Base-by-base conservation (phyloP, 2,329 filamentous ascomycete species). In the Ceratocystis huliohia region DNA sequence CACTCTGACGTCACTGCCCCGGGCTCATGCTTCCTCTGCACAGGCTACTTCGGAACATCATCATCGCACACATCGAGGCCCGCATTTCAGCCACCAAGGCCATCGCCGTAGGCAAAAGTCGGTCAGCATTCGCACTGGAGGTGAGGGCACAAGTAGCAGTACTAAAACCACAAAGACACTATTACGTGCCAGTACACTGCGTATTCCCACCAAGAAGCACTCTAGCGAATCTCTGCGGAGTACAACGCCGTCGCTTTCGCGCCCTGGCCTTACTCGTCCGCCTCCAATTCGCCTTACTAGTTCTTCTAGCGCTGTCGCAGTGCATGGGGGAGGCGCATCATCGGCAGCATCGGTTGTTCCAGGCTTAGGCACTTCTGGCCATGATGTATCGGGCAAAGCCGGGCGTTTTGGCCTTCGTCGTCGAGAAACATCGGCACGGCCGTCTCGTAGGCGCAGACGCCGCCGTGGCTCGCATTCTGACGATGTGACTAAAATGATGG, bases 401-500 rank as follows among this genome's bases (percentile, higher is more conserved):
- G 65, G 64, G 22, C 80, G 84, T 20, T 89, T 88, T 72, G 76
- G 78, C 69, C 75, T 85, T 71, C 76, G 81, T 70, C 76, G 81
- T 74, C 77, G 80, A 70, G 74, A 76, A 67, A 73, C 81, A 63
- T 70, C 73, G 50, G 44, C 64, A 83, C 67, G 83, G 84, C 63
- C 83, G 87, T 67, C 66, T 41, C 48, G 62, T 33, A 63, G 66
- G 3, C 41, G 63, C 5, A 46, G 62, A 20, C 61, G 66, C 13
- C 57, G 66, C n/a, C 44, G 66, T 30, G 67, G 61, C 66, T 83
- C 85, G 68, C 82, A 84, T 4, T 88, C 88, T 0, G 94, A 99
- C 73, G 95, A 99, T 73, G 80, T 99, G 53, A 94, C 91, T 10
- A 91, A 95, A 78, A 99, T 99, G 94, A 93, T 99, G 76, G 86